A percentile compares a stretch with the other conserved stretches of the same genome.
Evolutionary conservation across 306 rosid genomes (phyloP).

Genomic region (Prunus davidiana): DNA sequence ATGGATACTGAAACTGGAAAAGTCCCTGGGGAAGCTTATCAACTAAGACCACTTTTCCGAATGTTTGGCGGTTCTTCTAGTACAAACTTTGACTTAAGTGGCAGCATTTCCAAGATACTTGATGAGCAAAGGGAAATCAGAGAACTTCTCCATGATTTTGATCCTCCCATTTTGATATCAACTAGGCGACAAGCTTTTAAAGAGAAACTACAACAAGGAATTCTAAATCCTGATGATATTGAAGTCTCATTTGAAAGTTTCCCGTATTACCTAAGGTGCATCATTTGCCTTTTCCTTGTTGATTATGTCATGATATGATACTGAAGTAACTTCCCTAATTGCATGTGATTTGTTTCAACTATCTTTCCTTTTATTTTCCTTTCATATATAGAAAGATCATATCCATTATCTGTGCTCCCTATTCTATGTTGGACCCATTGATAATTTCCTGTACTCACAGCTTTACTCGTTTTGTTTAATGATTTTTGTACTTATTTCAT

Average conservation of each 20-base stretch:
- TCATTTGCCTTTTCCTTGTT: neutral
- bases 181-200: conserved; percentile 66
- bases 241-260: conserved; percentile 79
- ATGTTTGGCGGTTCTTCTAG: conserved; percentile 59
- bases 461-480: conserved; percentile 2
- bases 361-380: neutral
- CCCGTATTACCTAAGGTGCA: conserved; percentile 90
- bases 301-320: neutral
- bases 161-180: conserved; percentile 52
- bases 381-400: neutral
- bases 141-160: conserved; percentile 59
- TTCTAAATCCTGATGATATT: conserved; percentile 59
- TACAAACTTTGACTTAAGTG: conserved; percentile 54
- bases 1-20: conserved; percentile 53
- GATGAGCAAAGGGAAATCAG: conserved; percentile 62
- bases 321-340: neutral
- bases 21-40: conserved; percentile 37
- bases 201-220: conserved; percentile 61
- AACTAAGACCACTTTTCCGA: conserved; percentile 55
- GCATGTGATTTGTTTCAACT: neutral
- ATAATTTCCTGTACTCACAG: neutral
- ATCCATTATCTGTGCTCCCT: neutral
- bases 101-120: conserved; percentile 62
- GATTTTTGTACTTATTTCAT: neutral
- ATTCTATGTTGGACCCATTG: neutral